phyloP scores from a whole-genome alignment of 768 basidiomycete species.

The Clavulina sp. region DNA sequence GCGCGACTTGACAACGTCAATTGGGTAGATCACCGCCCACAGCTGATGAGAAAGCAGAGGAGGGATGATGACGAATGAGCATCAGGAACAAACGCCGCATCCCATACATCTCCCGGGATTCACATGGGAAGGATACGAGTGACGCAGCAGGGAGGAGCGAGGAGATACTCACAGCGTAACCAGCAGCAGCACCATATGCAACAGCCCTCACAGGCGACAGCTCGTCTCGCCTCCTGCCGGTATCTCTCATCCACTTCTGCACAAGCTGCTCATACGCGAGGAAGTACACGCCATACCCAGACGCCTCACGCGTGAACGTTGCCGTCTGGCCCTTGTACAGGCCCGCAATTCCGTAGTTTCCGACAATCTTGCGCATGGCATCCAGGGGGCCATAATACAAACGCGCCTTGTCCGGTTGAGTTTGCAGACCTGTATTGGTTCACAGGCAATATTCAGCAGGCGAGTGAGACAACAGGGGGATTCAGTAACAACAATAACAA shows the following conservation, averaged over 20 bases:
- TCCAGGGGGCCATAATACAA: slow-evolving; percentile 72
- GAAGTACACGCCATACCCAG: slow-evolving; percentile 81
- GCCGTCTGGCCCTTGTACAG: slow-evolving; percentile 88
- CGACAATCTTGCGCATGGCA: slow-evolving; percentile 71
- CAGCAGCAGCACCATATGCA: slow-evolving; percentile 79
- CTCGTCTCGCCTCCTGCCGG: slow-evolving; percentile 55
- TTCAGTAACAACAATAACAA: background rate
- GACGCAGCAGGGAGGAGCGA: slow-evolving; percentile 2
- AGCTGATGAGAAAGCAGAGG: slow-evolving; percentile 27
- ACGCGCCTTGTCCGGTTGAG: slow-evolving; percentile 63
- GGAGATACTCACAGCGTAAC: slow-evolving; percentile 54
- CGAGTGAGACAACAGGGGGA: background rate
- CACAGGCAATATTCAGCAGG: too few species aligned
- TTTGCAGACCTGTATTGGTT: slow-evolving; percentile 89
- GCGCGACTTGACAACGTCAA: slow-evolving; percentile 91
- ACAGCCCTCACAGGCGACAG: slow-evolving; percentile 63
- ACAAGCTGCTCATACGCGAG: slow-evolving; percentile 83
- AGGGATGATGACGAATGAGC: background rate
- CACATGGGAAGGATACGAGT: slow-evolving; percentile 8
- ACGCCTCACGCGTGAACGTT: slow-evolving; percentile 68
- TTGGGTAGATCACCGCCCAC: slow-evolving; percentile 82
- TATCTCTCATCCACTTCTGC: slow-evolving; percentile 58
- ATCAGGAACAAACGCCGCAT: too few species aligned
- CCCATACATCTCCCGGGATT: too few species aligned
- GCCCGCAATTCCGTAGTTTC: slow-evolving; percentile 56